phyloP scores from a whole-genome alignment of 2,329 filamentous ascomycete genomes.

The Esteya vermicola region DNA sequence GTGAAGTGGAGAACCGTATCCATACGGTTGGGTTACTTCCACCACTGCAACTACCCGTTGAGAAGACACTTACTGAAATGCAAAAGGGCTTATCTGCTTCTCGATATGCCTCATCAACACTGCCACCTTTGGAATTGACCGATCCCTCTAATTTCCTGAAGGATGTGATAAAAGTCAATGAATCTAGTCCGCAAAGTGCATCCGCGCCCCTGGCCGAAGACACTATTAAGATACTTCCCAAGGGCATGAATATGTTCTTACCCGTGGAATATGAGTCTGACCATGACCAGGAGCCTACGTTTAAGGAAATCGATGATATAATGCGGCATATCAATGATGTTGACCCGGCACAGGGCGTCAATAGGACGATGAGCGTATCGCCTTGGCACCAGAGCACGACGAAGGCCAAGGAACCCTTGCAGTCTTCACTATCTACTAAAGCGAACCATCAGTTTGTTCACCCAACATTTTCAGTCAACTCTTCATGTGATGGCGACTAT shows the following conservation, averaged over 20 bases:
- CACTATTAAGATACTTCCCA: not conserved
- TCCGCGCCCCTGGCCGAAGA: not conserved
- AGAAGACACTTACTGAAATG: slow-evolving; percentile 4
- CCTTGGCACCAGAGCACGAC: slow-evolving; percentile 29
- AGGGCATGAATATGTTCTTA: slow-evolving; percentile 1
- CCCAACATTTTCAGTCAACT: no score
- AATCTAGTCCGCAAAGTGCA: slow-evolving; percentile 1
- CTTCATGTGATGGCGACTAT: slow-evolving; percentile 20
- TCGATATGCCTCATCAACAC: slow-evolving; percentile 25
- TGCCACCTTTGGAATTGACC: slow-evolving; percentile 19
- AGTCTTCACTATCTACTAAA: slow-evolving; percentile 35
- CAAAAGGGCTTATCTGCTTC: slow-evolving; percentile 30
- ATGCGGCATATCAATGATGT: slow-evolving; percentile 73
- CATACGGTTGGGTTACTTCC: no score
- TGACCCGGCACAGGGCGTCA: slow-evolving; percentile 61
- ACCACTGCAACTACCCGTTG: no score
- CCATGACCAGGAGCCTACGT: slow-evolving; percentile 32
- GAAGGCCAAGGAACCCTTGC: slow-evolving; percentile 19
- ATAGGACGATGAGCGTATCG: slow-evolving; percentile 36
- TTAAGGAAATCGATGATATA: slow-evolving; percentile 81
- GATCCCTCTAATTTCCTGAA: no score
- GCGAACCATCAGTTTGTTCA: slow-evolving; percentile 51
- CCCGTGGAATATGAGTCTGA: slow-evolving; percentile 12
- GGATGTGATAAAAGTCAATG: no score
- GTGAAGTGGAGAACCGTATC: no score